Conservation (phyloP, 495 filamentous ascomycete species). For the Aspergillus coremiiformis region DNA sequence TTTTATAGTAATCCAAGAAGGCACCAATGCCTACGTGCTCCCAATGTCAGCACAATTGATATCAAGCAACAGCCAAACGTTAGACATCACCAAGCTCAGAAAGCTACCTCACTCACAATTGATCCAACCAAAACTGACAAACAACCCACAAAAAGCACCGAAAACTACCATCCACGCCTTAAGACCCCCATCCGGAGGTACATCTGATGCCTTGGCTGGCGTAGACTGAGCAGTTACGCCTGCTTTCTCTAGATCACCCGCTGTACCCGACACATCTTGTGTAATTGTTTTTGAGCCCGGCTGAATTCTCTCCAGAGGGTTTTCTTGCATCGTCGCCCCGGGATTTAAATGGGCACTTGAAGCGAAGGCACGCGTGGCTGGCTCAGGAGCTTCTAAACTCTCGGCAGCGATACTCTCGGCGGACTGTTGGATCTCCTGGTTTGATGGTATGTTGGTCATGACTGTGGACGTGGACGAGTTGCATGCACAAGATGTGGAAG, state of each 20-base stretch:
- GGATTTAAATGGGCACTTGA: background rate
- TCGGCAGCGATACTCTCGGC: background rate
- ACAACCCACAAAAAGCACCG: conserved; percentile 57
- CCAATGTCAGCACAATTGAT: background rate
- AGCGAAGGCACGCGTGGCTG: background rate
- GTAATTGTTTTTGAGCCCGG: background rate
- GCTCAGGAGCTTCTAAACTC: background rate
- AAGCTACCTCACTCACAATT: conserved; percentile 32
- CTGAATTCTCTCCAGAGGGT: background rate
- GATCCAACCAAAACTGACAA: conserved; percentile 59
- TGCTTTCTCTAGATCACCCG: conserved; percentile 16
- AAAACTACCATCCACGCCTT: conserved; percentile 61
- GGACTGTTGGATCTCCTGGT: background rate
- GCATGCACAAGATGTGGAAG: background rate
- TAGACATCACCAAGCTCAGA: background rate
- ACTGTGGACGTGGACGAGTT: background rate
- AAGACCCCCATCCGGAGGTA: conserved; percentile 55
- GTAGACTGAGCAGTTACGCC: conserved; percentile 13
- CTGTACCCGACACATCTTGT: conserved; percentile 5
- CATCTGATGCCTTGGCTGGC: conserved; percentile 34
- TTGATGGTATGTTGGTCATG: background rate
- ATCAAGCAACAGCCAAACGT: background rate
- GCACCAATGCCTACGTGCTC: conserved; percentile 45
- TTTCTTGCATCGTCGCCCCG: conserved; percentile 13
- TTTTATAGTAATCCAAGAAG: conserved; percentile 52